A percentile compares a stretch with the other conserved stretches of the same genome.
Evolutionary conservation across 441 rosid species (phyloP).

Genomic region (Omphalea diandra): DNA sequence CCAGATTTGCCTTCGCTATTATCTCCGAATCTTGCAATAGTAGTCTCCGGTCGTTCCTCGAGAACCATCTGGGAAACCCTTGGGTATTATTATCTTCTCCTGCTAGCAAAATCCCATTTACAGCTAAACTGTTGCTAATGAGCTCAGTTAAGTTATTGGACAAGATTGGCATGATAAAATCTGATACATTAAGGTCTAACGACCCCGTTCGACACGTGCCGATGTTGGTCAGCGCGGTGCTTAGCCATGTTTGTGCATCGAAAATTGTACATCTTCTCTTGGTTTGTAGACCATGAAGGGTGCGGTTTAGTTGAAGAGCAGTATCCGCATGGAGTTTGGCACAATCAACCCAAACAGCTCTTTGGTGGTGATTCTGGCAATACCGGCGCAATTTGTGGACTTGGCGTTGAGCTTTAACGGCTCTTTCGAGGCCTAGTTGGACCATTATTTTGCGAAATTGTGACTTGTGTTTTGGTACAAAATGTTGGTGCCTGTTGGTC

Average conservation of each 20-base stretch:
- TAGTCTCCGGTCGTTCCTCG: slow-evolving; percentile 41
- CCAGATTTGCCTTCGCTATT: slow-evolving; percentile 39
- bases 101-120: slow-evolving; percentile 44
- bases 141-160: slow-evolving; percentile 53
- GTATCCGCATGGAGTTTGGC: slow-evolving; percentile 52
- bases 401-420: slow-evolving; percentile 34
- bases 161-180: slow-evolving; percentile 46
- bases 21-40: slow-evolving; percentile 38
- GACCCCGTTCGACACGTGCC: slow-evolving; percentile 66
- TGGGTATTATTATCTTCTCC: slow-evolving; percentile 20
- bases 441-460: slow-evolving; percentile 49
- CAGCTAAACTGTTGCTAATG: slow-evolving; percentile 69
- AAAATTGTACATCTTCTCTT: slow-evolving; percentile 40
- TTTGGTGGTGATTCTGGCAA: slow-evolving; percentile 35
- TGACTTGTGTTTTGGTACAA: slow-evolving; percentile 36
- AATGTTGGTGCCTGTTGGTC: slow-evolving; percentile 25
- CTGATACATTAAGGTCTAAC: slow-evolving; percentile 56
- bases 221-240: slow-evolving; percentile 74
- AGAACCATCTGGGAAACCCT: slow-evolving; percentile 56
- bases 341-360: slow-evolving; percentile 58
- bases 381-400: slow-evolving; percentile 26
- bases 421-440: slow-evolving; percentile 47
- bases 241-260: slow-evolving; percentile 87
- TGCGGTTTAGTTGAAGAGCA: slow-evolving; percentile 55
- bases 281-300: slow-evolving; percentile 36